Percentiles rank a stretch among this genome's conserved stretches.
Conservation (phyloP, 1,139 yeast species). For the Geotrichum aggregatum region DNA sequence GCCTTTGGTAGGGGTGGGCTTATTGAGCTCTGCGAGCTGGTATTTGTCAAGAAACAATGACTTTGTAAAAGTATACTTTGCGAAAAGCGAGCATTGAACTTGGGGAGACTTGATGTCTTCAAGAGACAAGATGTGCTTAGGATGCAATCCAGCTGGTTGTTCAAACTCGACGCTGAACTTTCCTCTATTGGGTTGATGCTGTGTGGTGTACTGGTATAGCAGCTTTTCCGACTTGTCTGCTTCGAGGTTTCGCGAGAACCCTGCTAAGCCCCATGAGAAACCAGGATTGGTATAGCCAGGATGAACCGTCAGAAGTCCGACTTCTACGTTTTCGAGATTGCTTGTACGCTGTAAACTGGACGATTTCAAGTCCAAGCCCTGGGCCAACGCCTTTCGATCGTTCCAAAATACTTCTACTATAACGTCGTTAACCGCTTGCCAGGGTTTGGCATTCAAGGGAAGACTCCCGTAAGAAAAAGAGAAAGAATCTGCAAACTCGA, state of each 20-base stretch:
- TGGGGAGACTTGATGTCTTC: conserved; percentile 23
- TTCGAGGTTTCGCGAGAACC: conserved; percentile 29
- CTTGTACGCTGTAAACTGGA: conserved; percentile 7
- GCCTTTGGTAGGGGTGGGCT: conserved; percentile 30
- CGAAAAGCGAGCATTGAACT: conserved; percentile 41
- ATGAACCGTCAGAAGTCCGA: conserved; percentile 29
- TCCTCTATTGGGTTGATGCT: conserved; percentile 32
- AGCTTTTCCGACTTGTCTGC: conserved; percentile 25
- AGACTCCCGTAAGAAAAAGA: conserved; percentile 27
- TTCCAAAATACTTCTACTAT: conserved; percentile 30
- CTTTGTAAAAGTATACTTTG: conserved; percentile 41
- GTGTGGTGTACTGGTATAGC: conserved; percentile 26
- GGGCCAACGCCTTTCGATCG: conserved; percentile 15
- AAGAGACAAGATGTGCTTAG: conserved; percentile 33
- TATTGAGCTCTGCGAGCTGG: conserved; percentile 39
- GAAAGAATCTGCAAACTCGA: conserved; percentile 28
- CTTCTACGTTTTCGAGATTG: conserved; percentile 26
- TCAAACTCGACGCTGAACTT: conserved; percentile 31
- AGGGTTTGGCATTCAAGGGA: conserved; percentile 27
- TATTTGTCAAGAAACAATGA: conserved; percentile 42
- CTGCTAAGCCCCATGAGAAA: conserved; percentile 28
- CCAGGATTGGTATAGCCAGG: conserved; percentile 24
- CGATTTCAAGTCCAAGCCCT: conserved; percentile 1
- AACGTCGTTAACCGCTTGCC: conserved; percentile 27
- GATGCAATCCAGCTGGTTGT: conserved; percentile 48